These are phyloP conservation scores for Ammopiptanthus mongolicus DNA, from an alignment of 306 rosid genomes.

Conservation along the genomic window DNA sequence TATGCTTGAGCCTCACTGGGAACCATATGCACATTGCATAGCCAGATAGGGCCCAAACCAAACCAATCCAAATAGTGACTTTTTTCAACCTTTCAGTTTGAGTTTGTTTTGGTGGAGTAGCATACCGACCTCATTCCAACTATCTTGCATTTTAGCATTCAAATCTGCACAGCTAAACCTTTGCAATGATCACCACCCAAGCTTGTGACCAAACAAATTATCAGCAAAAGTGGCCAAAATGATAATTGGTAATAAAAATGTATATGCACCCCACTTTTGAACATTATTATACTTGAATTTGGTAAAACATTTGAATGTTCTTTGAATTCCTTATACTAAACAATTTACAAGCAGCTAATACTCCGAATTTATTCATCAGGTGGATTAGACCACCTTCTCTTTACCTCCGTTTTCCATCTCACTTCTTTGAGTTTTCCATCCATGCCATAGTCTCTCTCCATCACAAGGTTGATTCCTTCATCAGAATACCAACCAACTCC, in stretches of 20 bases:
- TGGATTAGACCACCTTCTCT: slow-evolving; percentile 75
- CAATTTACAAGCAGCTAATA: slow-evolving; percentile 23
- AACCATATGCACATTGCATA: background rate
- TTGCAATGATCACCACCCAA: background rate
- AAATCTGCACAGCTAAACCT: background rate
- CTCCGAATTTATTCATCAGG: slow-evolving; percentile 29
- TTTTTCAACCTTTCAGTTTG: background rate
- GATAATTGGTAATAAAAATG: background rate
- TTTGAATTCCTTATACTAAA: background rate
- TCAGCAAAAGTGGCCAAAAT: background rate
- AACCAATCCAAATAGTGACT: background rate
- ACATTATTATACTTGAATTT: background rate
- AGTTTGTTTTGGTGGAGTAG: background rate
- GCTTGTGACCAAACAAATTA: background rate
- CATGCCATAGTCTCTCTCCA: slow-evolving; percentile 93
- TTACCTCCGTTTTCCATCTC: slow-evolving; percentile 68
- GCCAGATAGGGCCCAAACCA: background rate
- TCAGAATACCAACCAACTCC: slow-evolving; percentile 96
- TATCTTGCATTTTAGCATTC: background rate
- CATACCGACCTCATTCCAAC: background rate
- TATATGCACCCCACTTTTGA: background rate
- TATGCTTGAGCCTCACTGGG: too few species aligned
- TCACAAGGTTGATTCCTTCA: slow-evolving; percentile 90
- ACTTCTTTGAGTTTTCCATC: slow-evolving; percentile 90
- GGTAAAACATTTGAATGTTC: background rate